Base-by-base conservation (phyloP, 2,329 filamentous ascomycete species). In the Talaromyces piceae region DNA sequence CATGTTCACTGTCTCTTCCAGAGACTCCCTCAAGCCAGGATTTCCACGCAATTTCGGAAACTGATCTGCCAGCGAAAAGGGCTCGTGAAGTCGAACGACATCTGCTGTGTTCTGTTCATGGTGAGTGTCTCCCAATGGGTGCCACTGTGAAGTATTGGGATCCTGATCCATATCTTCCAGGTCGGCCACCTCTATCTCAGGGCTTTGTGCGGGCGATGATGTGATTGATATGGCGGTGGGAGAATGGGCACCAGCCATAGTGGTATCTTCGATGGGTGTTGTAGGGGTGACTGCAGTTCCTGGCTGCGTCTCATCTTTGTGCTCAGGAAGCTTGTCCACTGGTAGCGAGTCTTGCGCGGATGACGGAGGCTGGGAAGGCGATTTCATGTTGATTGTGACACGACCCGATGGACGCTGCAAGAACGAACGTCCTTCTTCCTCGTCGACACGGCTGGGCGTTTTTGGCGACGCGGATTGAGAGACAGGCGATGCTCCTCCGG, bases 101-200 rank as follows among this genome's bases (percentile, higher is more conserved):
- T 67, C 65, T 18, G 63, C 58, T 7, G 61, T 57, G 41, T 41
- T 41, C 27, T 51, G 47, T 9, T 67, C 63, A 33, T 62, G 64
- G 43, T 69, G 47, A 11, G 61, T 63, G 28, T 67, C 67, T 11
- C 60, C 67, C 49, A 72, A 53, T 3, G 64, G 60, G 52, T 63
- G 67, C 74, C 73, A 77, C 54, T 61, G 71, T 7, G 72, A 72
- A 18, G 67, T 66, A 26, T 68, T 68, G 2, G 70, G 67, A 48
- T 76, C 72, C 56, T 75, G 70, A 47, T 73, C 71, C 58, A 73
- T 72, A 51, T 77, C 75, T 61, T 77, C 74, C 16, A 69, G 60
- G 41, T 75, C 73, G 6, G 73, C 72, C 13, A 76, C 72, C 59
- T 77, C 74, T 27, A 77, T 76, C 50, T 74, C 69, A 9, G 71